Evolutionary conservation across 140 eudicot species (phyloP).

Genomic region (Flaveria floridana): DNA sequence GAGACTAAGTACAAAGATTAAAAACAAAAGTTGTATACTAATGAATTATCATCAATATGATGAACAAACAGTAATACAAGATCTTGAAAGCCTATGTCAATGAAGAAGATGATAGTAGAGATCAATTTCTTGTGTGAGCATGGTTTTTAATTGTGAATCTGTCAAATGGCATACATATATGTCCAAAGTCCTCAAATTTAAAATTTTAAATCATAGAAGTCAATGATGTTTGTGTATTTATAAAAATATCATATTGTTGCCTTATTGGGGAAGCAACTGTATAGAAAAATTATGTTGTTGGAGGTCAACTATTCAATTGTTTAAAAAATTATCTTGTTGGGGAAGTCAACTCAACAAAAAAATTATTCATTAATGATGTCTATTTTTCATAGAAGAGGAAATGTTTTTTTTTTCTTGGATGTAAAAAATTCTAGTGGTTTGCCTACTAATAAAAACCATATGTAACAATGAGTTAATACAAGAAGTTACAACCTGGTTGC

Average conservation of each 20-base stretch:
- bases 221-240: constrained; percentile 7
- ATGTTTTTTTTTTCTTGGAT: no score
- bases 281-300: background rate
- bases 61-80: background rate
- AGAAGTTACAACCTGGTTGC: no score
- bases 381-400: background rate
- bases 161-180: background rate
- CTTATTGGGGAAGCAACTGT: background rate
- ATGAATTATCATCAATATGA: background rate
- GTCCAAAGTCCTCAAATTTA: background rate
- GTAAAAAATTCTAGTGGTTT: no score
- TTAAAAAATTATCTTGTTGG: background rate
- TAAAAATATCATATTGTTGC: background rate
- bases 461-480: no score
- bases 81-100: background rate
- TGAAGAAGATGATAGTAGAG: background rate
- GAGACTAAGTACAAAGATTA: background rate
- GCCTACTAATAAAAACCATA: no score
- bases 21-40: no score
- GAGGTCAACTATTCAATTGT: background rate
- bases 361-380: background rate
- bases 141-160: background rate
- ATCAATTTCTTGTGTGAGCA: background rate
- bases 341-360: background rate
- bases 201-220: background rate